These are phyloP conservation scores for Dioszegia hungarica DNA, from an alignment of 768 basidiomycete species.

Conservation along the genomic window DNA sequence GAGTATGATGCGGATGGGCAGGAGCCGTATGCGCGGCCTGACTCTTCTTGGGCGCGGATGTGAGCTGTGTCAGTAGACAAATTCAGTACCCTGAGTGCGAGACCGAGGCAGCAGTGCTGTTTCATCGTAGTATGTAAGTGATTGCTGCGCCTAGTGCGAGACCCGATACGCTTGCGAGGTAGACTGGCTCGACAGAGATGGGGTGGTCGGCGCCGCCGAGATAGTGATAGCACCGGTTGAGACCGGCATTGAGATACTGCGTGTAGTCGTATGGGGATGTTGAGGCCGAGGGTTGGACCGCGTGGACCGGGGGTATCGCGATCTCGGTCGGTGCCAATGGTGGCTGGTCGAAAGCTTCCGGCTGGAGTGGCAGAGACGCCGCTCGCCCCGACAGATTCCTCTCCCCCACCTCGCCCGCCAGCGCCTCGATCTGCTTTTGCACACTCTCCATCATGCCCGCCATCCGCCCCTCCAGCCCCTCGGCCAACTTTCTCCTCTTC, in stretches of 20 bases:
- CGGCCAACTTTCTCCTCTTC: conserved; percentile 79
- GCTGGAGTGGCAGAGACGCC: no score
- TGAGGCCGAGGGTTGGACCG: background rate
- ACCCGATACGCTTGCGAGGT: background rate
- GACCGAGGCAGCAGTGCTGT: no score
- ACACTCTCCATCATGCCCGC: conserved; percentile 57
- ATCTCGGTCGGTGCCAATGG: no score
- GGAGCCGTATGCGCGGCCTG: no score
- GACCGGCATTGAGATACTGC: no score
- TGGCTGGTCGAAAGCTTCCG: no score
- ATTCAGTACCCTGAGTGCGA: no score
- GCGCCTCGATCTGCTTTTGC: conserved; percentile 29
- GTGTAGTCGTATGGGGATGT: background rate
- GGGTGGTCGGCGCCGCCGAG: background rate
- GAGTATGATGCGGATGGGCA: background rate
- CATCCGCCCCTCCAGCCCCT: conserved; percentile 83
- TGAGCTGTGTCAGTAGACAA: no score
- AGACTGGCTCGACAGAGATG: background rate
- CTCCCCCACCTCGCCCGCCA: conserved; percentile 9
- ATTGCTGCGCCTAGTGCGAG: background rate
- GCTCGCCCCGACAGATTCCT: no score
- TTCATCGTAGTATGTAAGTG: background rate
- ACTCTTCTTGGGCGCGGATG: no score
- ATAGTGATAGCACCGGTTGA: background rate
- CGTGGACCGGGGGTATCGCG: no score